Base-by-base conservation (phyloP, 108 stramenopile genomes). In the Fistulifera solaris region DNA sequence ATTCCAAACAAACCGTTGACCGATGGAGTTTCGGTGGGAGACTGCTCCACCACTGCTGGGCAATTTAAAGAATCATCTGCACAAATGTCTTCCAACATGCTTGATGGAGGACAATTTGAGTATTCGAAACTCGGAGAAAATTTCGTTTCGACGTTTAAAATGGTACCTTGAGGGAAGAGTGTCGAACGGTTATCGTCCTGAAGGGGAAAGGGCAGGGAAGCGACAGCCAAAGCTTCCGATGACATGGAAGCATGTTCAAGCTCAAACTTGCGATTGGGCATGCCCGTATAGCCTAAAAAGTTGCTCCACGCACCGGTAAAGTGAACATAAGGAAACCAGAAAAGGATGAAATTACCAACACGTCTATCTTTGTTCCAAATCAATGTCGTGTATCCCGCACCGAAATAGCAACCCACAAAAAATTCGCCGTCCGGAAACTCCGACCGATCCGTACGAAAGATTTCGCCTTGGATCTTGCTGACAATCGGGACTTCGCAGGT, bases 281-380 rank as follows among this genome's bases (percentile, higher is more conserved):
- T 48, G 21, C 65, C 45, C 14, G 78, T 80, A 59, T 71, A 80
- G 4, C 78, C 78, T 8, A 78, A 31, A 49, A 78, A 71, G 27
- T 63, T 68, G 27, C 65, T 43, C 66, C 66, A 78, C n/a, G 63
- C 67, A 21, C 27, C 48, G 16, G 62, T 44, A 38, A 75, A 72
- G 41, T 75, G 73, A 52, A 58, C 62, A 48, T 78, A 73, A 16
- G 77, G 77, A 16, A 75, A 19, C 12, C 68, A 53, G 45, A 78
- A 70, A 67, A 78, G 26, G 60, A 51, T 23, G 48, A 58, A 16
- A 16, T 59, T 17, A 17, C 27, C 22, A 22, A 35, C 14, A 13
- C 27, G 11, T 7, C 26, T 19, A 25, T 40, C 44, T 28, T 27
- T 42, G 16, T 35, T 38, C 48, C 53, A 66, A 8, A 35, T 35